These are phyloP conservation scores for Senna tora DNA, from an alignment of 306 rosid species.

Conservation along the genomic window DNA sequence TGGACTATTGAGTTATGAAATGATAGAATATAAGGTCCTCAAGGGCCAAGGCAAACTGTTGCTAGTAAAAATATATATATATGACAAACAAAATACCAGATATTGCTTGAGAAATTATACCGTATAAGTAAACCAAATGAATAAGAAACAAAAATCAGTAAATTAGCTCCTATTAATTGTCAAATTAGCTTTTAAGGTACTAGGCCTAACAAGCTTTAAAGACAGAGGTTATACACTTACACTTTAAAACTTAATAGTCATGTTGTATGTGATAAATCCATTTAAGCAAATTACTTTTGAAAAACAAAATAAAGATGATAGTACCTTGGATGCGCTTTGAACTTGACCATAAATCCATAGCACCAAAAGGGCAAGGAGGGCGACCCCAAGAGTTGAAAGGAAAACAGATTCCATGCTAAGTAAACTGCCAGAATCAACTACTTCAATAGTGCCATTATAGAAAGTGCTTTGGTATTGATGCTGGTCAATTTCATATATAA, in stretches of 20 bases:
- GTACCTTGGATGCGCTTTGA: slow-evolving; percentile 85
- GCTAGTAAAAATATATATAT: neutral
- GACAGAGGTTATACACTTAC: neutral
- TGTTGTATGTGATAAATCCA: slow-evolving; percentile 3
- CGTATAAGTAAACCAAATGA: slow-evolving; percentile 27
- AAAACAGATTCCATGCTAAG: slow-evolving; percentile 85
- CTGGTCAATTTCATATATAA: slow-evolving; percentile 79
- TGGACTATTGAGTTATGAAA: neutral
- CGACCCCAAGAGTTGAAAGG: slow-evolving; percentile 76
- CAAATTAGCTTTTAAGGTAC: neutral
- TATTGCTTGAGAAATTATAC: neutral
- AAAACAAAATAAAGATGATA: neutral
- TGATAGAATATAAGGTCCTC: neutral
- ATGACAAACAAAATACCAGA: neutral
- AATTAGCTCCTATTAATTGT: slow-evolving; percentile 4
- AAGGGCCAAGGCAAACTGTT: neutral
- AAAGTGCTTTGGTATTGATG: slow-evolving; percentile 78
- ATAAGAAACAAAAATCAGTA: neutral
- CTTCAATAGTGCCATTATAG: slow-evolving; percentile 89
- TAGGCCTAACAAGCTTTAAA: slow-evolving; percentile 13
- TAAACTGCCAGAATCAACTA: slow-evolving; percentile 66
- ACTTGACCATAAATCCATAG: slow-evolving; percentile 86
- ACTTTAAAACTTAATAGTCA: neutral
- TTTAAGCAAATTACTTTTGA: neutral
- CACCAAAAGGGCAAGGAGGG: slow-evolving; percentile 72